A percentile compares a stretch with the other conserved stretches of the same genome.
Evolutionary conservation across 768 basidiomycete genomes (phyloP).

Genomic region (Cystoderma amianthinum): DNA sequence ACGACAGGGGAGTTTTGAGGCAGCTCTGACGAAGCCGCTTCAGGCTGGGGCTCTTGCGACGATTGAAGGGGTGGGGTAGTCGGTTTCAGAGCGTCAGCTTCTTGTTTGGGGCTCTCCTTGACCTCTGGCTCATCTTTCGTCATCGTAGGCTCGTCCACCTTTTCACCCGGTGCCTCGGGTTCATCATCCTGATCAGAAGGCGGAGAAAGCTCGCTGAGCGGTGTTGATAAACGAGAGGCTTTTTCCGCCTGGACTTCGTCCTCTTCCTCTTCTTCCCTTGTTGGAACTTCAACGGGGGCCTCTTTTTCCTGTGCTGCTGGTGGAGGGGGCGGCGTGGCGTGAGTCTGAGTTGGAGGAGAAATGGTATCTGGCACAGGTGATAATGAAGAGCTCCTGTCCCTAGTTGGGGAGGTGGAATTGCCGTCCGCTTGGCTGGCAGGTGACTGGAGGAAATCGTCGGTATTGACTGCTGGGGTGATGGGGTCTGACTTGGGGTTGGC

Average conservation of each 20-base stretch:
- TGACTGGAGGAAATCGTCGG: slow-evolving; percentile 7
- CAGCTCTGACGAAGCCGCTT: slow-evolving; percentile 1
- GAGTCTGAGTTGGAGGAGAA: slow-evolving; percentile 19
- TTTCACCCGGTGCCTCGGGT: slow-evolving; percentile 1
- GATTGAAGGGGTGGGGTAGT: background rate
- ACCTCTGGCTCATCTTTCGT: background rate
- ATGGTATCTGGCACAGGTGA: slow-evolving; percentile 46
- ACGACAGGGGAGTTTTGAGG: slow-evolving; percentile 9
- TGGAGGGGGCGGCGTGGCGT: slow-evolving; percentile 7
- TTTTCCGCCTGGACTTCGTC: slow-evolving; percentile 19
- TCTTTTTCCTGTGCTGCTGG: slow-evolving; percentile 22
- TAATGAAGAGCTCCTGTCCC: slow-evolving; percentile 49
- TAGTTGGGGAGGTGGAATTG: slow-evolving; percentile 18
- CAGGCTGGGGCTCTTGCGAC: background rate
- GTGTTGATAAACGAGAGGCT: slow-evolving; percentile 56
- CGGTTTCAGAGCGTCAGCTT: background rate
- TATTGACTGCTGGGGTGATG: background rate
- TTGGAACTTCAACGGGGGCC: slow-evolving; percentile 21
- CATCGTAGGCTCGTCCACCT: slow-evolving; percentile 1
- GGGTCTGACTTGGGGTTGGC: slow-evolving; percentile 1
- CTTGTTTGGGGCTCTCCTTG: background rate
- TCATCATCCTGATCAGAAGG: slow-evolving; percentile 48
- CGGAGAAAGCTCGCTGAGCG: slow-evolving; percentile 72
- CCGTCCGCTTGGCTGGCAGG: slow-evolving; percentile 16
- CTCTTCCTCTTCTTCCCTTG: slow-evolving; percentile 28